Evolutionary conservation across 495 filamentous ascomycete genomes (phyloP), one percentile per base, ranked within the genome.

Genomic region (Podospora tetraspora): DNA sequence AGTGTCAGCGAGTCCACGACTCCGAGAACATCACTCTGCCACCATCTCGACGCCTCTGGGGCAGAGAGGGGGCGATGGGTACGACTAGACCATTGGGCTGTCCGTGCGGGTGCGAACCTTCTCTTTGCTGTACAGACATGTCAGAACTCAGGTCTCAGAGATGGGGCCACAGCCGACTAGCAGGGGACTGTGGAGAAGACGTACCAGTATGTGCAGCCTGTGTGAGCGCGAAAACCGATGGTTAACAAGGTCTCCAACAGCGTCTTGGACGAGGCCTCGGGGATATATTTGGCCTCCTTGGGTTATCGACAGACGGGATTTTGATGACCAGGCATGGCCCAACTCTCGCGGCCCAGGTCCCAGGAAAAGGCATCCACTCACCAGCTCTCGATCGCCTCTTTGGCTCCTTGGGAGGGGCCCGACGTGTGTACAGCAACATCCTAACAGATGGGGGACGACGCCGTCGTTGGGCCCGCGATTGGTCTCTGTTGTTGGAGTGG

Each of bases 331-430:
- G 21, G 10, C 37, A 23, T 30, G 34, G 27, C 12, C 16, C 37
- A 34, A 3, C 34, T 13, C 12, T 34, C 23, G 34, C 21, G 25
- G 22, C 9, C 12, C 19, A 27, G 13, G 52, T 4, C 37, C 58
- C 16, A 22, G 21, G 22, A 21, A 61, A 61, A 9, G 43, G 24
- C 11, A 21, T 43, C 21, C 63, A 81, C 86, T 80, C 79, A 89
- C 86, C 87, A 71, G 85, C 84, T 82, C 86, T 80, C 24, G 86
- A 88, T 69, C 87, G 81, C 67, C 78, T 80, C 77, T 89, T 89
- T 37, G 87, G 86, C 69, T 80, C 79, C 73, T 87, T 89, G 37
- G 86, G 85, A 69, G 83, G 76, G 62, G 86, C 87, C 59, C 82
- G 74, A 71, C 79, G 80, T 32, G 86, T 85, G 68, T 87, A 88